Percentiles rank a stretch among this genome's conserved stretches.
Evolutionary conservation across 179 eudicot species (phyloP).

Genomic region (Sideroxylon spinosum): DNA sequence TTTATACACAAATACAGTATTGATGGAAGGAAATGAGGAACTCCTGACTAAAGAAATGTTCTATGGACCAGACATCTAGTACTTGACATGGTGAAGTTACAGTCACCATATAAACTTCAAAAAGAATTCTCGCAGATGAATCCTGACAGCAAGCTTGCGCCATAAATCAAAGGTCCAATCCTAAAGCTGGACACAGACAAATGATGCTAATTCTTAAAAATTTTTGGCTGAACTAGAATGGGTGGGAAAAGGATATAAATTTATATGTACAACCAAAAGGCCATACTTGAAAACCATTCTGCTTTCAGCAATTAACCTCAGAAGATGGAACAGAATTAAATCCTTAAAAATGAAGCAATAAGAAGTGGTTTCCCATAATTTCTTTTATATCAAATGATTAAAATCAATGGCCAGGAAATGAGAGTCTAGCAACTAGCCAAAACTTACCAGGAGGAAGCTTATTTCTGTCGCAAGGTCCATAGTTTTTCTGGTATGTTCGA

Average conservation of each 20-base stretch:
- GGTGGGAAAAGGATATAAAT: neutral
- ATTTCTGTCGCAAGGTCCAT: constrained; percentile 40
- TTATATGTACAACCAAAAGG: neutral
- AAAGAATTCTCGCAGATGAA: neutral
- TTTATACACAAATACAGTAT: neutral
- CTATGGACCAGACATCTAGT: constrained; percentile 6
- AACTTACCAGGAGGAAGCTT: constrained; percentile 82
- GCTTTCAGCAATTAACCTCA: neutral
- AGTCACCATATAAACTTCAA: neutral
- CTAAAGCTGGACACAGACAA: neutral
- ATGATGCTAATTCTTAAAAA: neutral
- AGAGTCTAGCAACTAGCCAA: neutral
- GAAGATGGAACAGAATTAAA: neutral
- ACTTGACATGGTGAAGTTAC: neutral
- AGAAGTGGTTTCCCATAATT: neutral
- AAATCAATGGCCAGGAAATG: neutral
- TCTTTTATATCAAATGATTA: neutral
- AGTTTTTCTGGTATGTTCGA: constrained; percentile 49
- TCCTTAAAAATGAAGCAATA: neutral
- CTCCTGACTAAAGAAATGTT: neutral
- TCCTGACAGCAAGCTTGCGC: neutral
- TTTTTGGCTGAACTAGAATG: no score
- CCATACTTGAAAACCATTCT: constrained; percentile 4
- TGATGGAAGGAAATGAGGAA: constrained; percentile 1
- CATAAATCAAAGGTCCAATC: neutral